A percentile compares a stretch with the other conserved stretches of the same genome.
phyloP scores from a whole-genome alignment of 164 flowering plant species.

The Nymphaea thermarum region DNA sequence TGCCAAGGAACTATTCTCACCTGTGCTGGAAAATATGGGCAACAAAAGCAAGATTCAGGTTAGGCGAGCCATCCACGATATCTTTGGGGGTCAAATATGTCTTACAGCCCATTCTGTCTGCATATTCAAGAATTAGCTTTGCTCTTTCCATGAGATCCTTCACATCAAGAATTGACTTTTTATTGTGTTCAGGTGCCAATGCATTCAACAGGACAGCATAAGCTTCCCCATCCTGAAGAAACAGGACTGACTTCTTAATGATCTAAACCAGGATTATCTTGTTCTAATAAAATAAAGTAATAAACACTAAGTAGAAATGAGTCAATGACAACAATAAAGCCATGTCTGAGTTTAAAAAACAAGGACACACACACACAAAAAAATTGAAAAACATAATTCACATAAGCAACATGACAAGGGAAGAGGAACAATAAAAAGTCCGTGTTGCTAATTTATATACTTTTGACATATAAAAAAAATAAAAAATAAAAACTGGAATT shows the following conservation, averaged over 20 bases:
- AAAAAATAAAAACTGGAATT: no score
- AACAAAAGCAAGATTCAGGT: constrained; percentile 89
- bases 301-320: background rate
- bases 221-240: constrained; percentile 82
- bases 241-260: background rate
- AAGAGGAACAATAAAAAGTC: no score
- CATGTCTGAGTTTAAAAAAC: background rate
- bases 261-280: background rate
- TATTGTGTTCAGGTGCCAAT: constrained; percentile 77
- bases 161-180: constrained; percentile 44
- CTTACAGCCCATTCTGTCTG: constrained; percentile 89
- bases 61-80: constrained; percentile 90
- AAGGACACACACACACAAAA: background rate
- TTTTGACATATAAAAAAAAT: no score
- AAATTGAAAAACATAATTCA: no score
- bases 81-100: constrained; percentile 84
- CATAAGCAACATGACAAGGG: no score
- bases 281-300: no score
- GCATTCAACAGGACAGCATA: constrained; percentile 70
- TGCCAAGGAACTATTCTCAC: constrained; percentile 22
- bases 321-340: background rate
- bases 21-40: constrained; percentile 92
- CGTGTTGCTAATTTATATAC: no score
- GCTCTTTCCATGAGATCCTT: constrained; percentile 62
- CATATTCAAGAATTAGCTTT: constrained; percentile 73